Percentiles rank a stretch among this genome's conserved stretches.
Conservation (phyloP, 2,329 filamentous ascomycete genomes). For the Berkeleyomyces basicola region DNA sequence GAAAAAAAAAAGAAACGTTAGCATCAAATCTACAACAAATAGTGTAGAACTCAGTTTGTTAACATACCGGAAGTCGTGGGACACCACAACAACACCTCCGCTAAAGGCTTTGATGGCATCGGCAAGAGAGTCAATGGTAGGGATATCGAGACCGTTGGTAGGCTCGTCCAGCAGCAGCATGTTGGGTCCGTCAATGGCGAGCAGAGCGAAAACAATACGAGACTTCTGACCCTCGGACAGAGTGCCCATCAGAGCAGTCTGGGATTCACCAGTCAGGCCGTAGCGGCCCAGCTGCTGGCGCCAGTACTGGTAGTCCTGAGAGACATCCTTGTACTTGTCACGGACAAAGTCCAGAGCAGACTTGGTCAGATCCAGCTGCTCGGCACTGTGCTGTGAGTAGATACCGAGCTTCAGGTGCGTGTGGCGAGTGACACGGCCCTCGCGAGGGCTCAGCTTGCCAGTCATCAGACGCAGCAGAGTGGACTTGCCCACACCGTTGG, state of each 20-base stretch:
- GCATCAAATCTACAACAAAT: conserved; percentile 15
- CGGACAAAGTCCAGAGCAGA: conserved; percentile 94
- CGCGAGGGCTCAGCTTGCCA: conserved; percentile 74
- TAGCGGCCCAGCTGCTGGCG: conserved; percentile 92
- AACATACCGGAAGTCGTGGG: conserved; percentile 91
- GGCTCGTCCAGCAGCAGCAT: conserved; percentile 97
- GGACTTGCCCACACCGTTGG: conserved; percentile 98
- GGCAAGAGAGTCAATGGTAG: conserved; percentile 91
- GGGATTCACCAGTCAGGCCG: conserved; percentile 78
- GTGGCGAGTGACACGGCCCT: conserved; percentile 71
- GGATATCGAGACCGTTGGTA: conserved; percentile 98
- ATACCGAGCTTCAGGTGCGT: conserved; percentile 97
- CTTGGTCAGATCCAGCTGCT: conserved; percentile 97
- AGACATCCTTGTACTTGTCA: conserved; percentile 78
- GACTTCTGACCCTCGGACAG: conserved; percentile 95
- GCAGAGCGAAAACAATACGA: conserved; percentile 90
- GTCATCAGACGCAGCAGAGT: conserved; percentile 94
- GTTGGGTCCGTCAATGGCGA: conserved; percentile 91
- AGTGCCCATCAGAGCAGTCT: conserved; percentile 95
- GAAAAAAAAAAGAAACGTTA: conserved; percentile 12
- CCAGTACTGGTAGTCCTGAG: conserved; percentile 99
- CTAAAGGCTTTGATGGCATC: conserved; percentile 95
- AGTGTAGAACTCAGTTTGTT: background rate
- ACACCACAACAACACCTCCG: conserved; percentile 93
- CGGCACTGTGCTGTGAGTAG: conserved; percentile 96